Evolutionary conservation across 306 rosid species (phyloP).

Genomic region (Vigna reflexopilosa): DNA sequence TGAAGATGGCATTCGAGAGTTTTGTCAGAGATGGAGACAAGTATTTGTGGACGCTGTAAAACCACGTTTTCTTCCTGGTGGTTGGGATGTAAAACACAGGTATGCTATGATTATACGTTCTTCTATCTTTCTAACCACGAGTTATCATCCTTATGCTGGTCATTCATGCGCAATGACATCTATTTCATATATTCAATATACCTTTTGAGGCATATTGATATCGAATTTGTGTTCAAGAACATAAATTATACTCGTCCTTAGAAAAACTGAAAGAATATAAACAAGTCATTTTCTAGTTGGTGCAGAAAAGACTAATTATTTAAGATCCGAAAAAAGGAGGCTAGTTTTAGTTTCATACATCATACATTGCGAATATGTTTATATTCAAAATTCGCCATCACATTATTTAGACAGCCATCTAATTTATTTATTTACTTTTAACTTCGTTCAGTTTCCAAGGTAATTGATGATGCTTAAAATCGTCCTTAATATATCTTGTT

Average conservation of each 20-base stretch:
- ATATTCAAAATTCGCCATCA: not conserved
- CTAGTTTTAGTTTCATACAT: not conserved
- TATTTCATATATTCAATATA: constrained; percentile 1
- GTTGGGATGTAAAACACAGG: constrained; percentile 98
- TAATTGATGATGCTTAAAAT: not conserved
- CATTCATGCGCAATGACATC: constrained; percentile 26
- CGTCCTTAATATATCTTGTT: not conserved
- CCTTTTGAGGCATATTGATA: constrained; percentile 8
- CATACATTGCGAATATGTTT: not conserved
- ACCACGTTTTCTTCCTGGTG: constrained; percentile 88
- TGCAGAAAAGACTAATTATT: not conserved
- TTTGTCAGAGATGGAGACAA: constrained; percentile 96
- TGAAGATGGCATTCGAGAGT: constrained; percentile 73
- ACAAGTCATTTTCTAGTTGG: constrained; percentile 19
- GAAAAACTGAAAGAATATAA: not conserved
- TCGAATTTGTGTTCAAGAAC: not conserved
- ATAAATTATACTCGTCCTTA: not conserved
- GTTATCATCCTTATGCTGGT: constrained; percentile 1
- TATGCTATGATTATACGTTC: constrained; percentile 44
- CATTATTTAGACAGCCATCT: not conserved
- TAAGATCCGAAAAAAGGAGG: too few relatives aligned
- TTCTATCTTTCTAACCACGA: constrained; percentile 12
- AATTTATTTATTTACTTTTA: not conserved
- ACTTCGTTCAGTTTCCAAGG: not conserved
- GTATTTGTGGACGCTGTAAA: constrained; percentile 79